Base-by-base conservation (phyloP, 495 filamentous ascomycete genomes). In the Aspergillus ostianus region DNA sequence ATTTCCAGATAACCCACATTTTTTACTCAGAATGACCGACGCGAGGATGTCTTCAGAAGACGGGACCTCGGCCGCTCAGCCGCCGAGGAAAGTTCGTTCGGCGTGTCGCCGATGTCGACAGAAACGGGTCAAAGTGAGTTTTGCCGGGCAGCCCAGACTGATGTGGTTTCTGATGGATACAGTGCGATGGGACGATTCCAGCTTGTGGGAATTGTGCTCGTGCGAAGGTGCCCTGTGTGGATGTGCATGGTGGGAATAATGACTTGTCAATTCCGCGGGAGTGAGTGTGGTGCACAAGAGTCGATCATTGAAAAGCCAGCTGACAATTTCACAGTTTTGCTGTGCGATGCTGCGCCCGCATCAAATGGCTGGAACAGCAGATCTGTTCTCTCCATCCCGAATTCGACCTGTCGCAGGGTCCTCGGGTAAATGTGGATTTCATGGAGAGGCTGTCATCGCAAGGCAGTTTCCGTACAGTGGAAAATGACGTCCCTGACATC, bases 121-220 rank as follows among this genome's bases (percentile, higher is more conserved):
- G n/a, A 68, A 65, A 58, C 62, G 62, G n/a, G 58, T 64, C 47
- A 68, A 68, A 52, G 64, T 64, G 48, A 44, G 49, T 32, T 10
- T 7, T 10, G 29, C 8, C 29, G 29, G 29, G 29, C 10, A 26
- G 23, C 8, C 36, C 46, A 47, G 8, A 51, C 23, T 26, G 23
- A 36, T 17, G 17, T 30, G 6, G 47, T 44, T 46, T 55, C 23
- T 47, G 52, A 41, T 36, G 7, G 26, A 41, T 47, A 10, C 13
- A 64, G 60, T 70, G 67, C 46, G 67, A 70, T 65, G 67, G 67
- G 18, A 53, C 61, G 9, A 65, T 65, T 44, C 67, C 67, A 20
- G 64, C 67, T 5, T 70, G 67, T 52, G 53, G 60, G 19, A 67
- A 67, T 52, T 70, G 67, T 51, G 60, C 64, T 12, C 60, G 64